phyloP scores from a whole-genome alignment of 306 rosid species.

The Styphnolobium japonicum region DNA sequence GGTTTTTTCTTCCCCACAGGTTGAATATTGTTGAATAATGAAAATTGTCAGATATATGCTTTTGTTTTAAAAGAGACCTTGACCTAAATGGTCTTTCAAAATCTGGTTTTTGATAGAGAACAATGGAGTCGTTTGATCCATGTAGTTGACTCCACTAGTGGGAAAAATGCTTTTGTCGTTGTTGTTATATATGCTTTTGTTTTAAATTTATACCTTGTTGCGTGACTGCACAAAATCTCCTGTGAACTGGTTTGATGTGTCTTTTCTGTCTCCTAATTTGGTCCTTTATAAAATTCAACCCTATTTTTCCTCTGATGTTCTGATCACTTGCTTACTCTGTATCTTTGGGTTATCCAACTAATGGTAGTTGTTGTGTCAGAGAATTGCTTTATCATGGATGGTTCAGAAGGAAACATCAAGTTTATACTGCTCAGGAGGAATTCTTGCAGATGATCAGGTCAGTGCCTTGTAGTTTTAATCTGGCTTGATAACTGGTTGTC shows the following conservation, averaged over 20 bases:
- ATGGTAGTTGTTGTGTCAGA: conserved; percentile 46
- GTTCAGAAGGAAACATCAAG: conserved; percentile 93
- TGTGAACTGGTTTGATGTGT: neutral
- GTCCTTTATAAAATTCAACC: neutral
- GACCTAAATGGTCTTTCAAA: no score
- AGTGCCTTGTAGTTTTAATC: conserved; percentile 9
- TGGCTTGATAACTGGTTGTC: conserved; percentile 13
- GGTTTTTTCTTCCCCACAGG: neutral
- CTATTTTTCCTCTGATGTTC: neutral
- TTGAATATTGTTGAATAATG: neutral
- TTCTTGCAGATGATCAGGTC: conserved; percentile 99
- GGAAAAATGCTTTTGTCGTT: no score
- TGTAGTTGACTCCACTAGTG: no score
- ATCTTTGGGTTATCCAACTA: neutral
- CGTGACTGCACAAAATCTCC: neutral
- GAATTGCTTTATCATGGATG: conserved; percentile 99
- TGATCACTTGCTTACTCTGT: neutral
- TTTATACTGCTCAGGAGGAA: conserved; percentile 78
- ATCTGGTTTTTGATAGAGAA: no score
- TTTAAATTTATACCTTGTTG: neutral
- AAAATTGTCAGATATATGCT: neutral
- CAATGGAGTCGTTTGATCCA: no score
- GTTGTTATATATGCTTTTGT: neutral
- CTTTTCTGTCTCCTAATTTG: neutral
- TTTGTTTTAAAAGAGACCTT: neutral